A percentile compares a stretch with the other conserved stretches of the same genome.
Conservation (phyloP, 1,139 yeast genomes). For the Eremothecium sinecaudum region DNA sequence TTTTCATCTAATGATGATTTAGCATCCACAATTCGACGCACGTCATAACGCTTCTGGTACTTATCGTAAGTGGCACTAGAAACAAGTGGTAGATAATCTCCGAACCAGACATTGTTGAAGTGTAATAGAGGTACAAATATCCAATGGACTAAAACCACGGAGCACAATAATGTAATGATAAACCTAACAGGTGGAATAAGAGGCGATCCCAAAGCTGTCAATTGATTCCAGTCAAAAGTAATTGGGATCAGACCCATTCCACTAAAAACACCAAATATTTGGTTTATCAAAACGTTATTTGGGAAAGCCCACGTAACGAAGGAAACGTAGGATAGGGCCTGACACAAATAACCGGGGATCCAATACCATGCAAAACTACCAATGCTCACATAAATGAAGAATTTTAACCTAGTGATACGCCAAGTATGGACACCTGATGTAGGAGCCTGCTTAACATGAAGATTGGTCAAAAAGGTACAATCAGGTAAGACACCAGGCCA, state of each 20-base stretch:
- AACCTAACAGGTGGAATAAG: slow-evolving; percentile 59
- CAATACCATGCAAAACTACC: slow-evolving; percentile 42
- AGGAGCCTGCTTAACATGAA: slow-evolving; percentile 48
- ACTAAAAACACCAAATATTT: slow-evolving; percentile 49
- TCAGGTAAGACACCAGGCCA: slow-evolving; percentile 61
- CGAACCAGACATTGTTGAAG: slow-evolving; percentile 43
- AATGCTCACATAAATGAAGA: slow-evolving; percentile 36
- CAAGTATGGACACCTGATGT: slow-evolving; percentile 46
- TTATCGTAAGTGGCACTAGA: slow-evolving; percentile 38
- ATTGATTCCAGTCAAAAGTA: slow-evolving; percentile 50
- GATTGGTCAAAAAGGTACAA: slow-evolving; percentile 41
- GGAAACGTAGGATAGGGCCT: slow-evolving; percentile 41
- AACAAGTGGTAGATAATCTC: slow-evolving; percentile 44
- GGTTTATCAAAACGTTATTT: slow-evolving; percentile 45
- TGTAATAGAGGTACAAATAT: slow-evolving; percentile 40
- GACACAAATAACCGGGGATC: slow-evolving; percentile 46
- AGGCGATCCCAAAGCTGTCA: slow-evolving; percentile 53
- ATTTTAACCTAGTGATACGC: slow-evolving; percentile 41
- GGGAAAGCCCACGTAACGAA: slow-evolving; percentile 53
- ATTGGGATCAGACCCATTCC: slow-evolving; percentile 59
- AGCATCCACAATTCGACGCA: slow-evolving; percentile 37
- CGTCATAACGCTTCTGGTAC: slow-evolving; percentile 38
- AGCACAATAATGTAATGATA: slow-evolving; percentile 41
- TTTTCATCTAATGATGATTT: slow-evolving; percentile 38
- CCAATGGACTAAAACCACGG: slow-evolving; percentile 40